These are phyloP conservation scores for Neurospora sp. DNA, from an alignment of 495 filamentous ascomycete species.

Conservation along the genomic window DNA sequence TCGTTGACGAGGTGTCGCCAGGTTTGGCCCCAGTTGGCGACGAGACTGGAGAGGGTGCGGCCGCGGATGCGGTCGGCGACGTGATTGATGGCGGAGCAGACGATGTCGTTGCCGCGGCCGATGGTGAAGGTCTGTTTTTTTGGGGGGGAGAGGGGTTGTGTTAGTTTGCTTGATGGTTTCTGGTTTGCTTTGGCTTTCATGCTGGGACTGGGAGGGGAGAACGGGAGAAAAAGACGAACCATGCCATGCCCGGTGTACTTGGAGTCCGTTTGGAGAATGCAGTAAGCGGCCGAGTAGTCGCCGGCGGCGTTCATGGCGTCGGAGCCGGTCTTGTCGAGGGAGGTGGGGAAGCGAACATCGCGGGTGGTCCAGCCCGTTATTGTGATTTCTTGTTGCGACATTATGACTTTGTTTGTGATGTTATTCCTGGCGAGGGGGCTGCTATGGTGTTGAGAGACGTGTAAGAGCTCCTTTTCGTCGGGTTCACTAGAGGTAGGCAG, in stretches of 20 bases:
- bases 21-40: conserved; percentile 74
- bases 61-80: conserved; percentile 62
- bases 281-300: conserved; percentile 89
- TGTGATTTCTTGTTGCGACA: conserved; percentile 48
- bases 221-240: conserved; percentile 40
- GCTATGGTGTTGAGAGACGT: not conserved
- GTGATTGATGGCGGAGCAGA: conserved; percentile 73
- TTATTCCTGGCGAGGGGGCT: not conserved
- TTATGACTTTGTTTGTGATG: conserved; percentile 7
- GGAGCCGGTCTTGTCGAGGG: conserved; percentile 86
- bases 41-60: conserved; percentile 64
- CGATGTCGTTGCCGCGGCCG: conserved; percentile 89
- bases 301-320: conserved; percentile 96
- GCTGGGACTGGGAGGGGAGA: not conserved
- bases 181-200: no score
- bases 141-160: not conserved
- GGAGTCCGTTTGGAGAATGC: conserved; percentile 76
- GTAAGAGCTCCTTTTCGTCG: not conserved
- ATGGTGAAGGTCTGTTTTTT: conserved; percentile 80
- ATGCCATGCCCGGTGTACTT: conserved; percentile 72
- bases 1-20: conserved; percentile 89
- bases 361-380: conserved; percentile 72
- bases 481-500: not conserved
- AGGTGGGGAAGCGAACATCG: conserved; percentile 91
- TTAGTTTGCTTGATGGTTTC: no score